Percentiles rank a stretch among this genome's conserved stretches.
phyloP scores from a whole-genome alignment of 345 rosid species.

The Rhodamnia argentea region DNA sequence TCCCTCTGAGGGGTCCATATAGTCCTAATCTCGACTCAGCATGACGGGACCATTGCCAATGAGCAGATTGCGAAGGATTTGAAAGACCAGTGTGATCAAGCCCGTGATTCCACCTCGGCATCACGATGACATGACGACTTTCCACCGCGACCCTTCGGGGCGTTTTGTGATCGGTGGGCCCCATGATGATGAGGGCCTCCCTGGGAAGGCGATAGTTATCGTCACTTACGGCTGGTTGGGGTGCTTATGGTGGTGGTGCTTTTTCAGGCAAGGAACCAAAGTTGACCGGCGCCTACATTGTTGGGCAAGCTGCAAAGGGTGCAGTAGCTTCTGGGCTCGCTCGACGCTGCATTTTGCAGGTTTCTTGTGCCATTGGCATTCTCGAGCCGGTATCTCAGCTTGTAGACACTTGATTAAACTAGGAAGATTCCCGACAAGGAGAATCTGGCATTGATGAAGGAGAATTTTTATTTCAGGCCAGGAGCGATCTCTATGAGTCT shows the following conservation, averaged over 20 bases:
- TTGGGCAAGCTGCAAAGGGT: slow-evolving; percentile 14
- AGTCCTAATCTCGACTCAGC: slow-evolving; percentile 9
- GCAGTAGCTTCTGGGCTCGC: slow-evolving; percentile 16
- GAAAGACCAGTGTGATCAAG: slow-evolving; percentile 7
- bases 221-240: slow-evolving; percentile 10
- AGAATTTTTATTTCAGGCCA: slow-evolving; percentile 17
- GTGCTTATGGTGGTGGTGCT: slow-evolving; percentile 18
- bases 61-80: slow-evolving; percentile 3
- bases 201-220: slow-evolving; percentile 9
- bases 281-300: slow-evolving; percentile 12
- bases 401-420: slow-evolving; percentile 6
- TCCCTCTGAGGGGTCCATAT: slow-evolving; percentile 9
- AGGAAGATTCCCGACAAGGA: slow-evolving; percentile 11
- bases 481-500: slow-evolving; percentile 11
- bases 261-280: slow-evolving; percentile 13
- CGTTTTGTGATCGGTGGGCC: slow-evolving; percentile 12
- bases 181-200: slow-evolving; percentile 12
- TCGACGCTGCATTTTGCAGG: slow-evolving; percentile 14
- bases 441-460: slow-evolving; percentile 5
- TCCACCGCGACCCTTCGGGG: slow-evolving; percentile 8
- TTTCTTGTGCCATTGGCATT: slow-evolving; percentile 8
- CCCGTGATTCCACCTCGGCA: slow-evolving; percentile 9
- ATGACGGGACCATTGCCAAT: background rate
- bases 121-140: slow-evolving; percentile 8
- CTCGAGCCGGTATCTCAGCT: slow-evolving; percentile 6